A percentile compares a stretch with the other conserved stretches of the same genome.
These are phyloP conservation scores for Achaetomium macrosporum DNA, from an alignment of 2,329 filamentous ascomycete species.

Conservation along the genomic window DNA sequence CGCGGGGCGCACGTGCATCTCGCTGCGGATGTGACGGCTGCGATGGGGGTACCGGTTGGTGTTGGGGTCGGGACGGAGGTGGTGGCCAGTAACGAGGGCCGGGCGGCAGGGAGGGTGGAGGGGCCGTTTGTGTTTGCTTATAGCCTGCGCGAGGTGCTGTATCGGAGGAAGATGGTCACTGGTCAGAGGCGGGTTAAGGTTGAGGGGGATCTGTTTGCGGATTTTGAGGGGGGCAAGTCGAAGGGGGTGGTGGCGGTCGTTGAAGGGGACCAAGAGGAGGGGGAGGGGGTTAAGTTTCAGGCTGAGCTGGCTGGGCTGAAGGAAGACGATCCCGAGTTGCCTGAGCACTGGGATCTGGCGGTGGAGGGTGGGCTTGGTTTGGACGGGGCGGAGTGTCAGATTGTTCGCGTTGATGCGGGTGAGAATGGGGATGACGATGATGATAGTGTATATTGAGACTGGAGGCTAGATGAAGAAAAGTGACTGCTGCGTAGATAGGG, in stretches of 20 bases:
- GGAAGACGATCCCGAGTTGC: neutral
- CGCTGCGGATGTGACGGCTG: neutral
- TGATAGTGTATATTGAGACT: neutral
- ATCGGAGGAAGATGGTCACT: neutral
- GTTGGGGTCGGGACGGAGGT: neutral
- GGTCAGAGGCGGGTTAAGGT: neutral
- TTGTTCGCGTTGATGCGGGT: neutral
- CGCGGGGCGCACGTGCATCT: neutral
- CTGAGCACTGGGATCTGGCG: neutral
- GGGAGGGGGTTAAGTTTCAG: neutral
- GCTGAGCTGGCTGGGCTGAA: neutral
- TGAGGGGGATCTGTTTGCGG: neutral
- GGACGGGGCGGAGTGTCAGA: neutral
- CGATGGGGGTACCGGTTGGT: neutral
- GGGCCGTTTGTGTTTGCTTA: neutral
- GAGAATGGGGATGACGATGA: neutral
- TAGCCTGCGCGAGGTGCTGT: neutral
- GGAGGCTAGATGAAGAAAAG: too few relatives aligned
- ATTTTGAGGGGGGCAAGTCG: too few relatives aligned
- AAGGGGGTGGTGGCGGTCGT: neutral
- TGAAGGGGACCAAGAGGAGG: too few relatives aligned
- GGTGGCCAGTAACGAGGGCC: neutral
- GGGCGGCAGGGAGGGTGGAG: neutral
- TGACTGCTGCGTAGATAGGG: too few relatives aligned
- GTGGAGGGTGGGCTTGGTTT: neutral